These are phyloP conservation scores for Lactifluus piperatus DNA, from an alignment of 768 basidiomycete genomes.

Conservation along the genomic window DNA sequence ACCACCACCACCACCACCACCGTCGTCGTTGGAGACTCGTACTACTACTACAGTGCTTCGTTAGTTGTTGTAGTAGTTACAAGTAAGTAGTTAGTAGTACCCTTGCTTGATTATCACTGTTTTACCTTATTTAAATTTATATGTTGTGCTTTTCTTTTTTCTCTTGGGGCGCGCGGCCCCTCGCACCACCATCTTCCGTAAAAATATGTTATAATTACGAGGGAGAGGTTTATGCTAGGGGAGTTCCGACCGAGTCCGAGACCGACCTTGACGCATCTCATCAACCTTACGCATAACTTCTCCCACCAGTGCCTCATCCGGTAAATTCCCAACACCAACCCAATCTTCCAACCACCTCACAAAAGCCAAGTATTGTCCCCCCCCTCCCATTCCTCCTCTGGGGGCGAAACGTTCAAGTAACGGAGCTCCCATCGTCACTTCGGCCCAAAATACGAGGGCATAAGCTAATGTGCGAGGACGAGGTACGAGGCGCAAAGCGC, in stretches of 20 bases:
- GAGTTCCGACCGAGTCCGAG: too few relatives aligned
- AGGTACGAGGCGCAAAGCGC: constrained; percentile 43
- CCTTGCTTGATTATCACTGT: not conserved
- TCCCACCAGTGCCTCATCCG: constrained; percentile 22
- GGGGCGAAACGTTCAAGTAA: constrained; percentile 43
- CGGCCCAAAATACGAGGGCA: constrained; percentile 62
- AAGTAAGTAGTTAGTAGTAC: too few relatives aligned
- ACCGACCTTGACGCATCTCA: constrained; percentile 33
- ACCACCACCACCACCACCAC: too few relatives aligned
- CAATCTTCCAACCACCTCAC: constrained; percentile 26
- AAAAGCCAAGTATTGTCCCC: constrained; percentile 21
- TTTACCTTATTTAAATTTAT: constrained; percentile 9
- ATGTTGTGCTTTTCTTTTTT: not conserved
- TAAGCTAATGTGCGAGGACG: constrained; percentile 46
- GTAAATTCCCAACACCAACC: constrained; percentile 22
- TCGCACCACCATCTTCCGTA: too few relatives aligned
- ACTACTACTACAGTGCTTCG: not conserved
- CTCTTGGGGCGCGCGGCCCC: too few relatives aligned
- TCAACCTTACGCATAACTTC: constrained; percentile 13
- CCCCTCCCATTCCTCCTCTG: constrained; percentile 22
- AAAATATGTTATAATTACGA: too few relatives aligned
- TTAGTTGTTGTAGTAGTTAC: too few relatives aligned
- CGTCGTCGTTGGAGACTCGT: not conserved
- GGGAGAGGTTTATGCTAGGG: too few relatives aligned
- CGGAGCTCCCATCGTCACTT: constrained; percentile 55